These are phyloP conservation scores for Dryas alaskensis DNA, from an alignment of 306 rosid genomes.

Conservation along the genomic window DNA sequence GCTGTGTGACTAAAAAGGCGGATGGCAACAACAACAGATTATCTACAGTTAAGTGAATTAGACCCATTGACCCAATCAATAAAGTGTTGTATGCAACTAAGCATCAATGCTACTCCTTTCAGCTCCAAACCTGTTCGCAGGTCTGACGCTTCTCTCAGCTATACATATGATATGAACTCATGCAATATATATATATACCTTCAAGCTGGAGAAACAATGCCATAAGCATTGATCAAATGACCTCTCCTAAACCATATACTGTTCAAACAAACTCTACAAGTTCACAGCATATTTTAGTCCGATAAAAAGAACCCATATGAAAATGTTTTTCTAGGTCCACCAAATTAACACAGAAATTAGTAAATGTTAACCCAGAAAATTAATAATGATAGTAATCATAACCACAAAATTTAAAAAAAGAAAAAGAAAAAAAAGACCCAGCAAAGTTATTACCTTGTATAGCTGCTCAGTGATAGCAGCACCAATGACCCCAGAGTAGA, in stretches of 20 bases:
- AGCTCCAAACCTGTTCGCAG: neutral
- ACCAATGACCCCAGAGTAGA: conserved; percentile 78
- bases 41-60: neutral
- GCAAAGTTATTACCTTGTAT: conserved; percentile 56
- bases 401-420: too few relatives aligned
- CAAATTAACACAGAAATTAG: neutral
- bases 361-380: neutral
- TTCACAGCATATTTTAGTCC: neutral
- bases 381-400: neutral
- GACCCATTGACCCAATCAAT: neutral
- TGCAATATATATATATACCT: neutral
- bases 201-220: neutral
- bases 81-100: neutral
- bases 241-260: neutral
- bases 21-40: neutral
- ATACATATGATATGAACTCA: neutral
- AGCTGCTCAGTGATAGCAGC: conserved; percentile 92
- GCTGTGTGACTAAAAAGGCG: neutral
- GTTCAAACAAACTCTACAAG: neutral
- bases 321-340: neutral
- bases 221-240: neutral
- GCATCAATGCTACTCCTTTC: neutral
- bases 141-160: neutral
- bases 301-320: too few relatives aligned
- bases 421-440: neutral